Percentiles rank a stretch among this genome's conserved stretches.
Conservation (phyloP, 192 early-diverging fungal genomes). For the Dissophora globulifera region DNA sequence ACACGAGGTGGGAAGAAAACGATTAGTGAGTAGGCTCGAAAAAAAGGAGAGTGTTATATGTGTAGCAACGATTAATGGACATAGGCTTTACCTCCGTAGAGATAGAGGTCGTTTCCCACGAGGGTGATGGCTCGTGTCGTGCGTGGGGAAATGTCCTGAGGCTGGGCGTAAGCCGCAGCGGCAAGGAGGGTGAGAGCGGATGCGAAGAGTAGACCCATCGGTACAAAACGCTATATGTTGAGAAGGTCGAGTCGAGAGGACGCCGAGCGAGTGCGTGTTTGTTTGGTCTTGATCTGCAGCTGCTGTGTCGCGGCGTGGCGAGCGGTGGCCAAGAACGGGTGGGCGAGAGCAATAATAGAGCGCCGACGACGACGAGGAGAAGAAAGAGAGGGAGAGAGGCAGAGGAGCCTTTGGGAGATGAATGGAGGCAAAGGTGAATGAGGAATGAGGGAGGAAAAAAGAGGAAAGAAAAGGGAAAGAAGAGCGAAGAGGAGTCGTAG, state of each 20-base stretch:
- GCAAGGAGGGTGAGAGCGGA: slow-evolving; percentile 10
- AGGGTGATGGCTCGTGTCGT: slow-evolving; percentile 32
- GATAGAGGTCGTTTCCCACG: slow-evolving; percentile 30
- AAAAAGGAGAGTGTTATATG: too few relatives aligned
- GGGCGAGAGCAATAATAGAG: not conserved
- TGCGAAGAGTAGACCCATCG: slow-evolving; percentile 7
- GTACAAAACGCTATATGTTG: not conserved
- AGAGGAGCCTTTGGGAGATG: not conserved
- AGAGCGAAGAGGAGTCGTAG: too few relatives aligned
- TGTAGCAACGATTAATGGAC: not conserved
- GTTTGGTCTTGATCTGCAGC: not conserved
- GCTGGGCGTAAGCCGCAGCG: slow-evolving; percentile 33
- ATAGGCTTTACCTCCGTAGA: slow-evolving; percentile 32
- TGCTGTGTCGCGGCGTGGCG: not conserved
- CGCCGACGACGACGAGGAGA: not conserved
- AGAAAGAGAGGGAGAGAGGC: not conserved
- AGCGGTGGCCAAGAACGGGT: not conserved
- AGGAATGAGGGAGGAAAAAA: slow-evolving; percentile 2
- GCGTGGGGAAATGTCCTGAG: slow-evolving; percentile 17
- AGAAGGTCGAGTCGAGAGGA: not conserved
- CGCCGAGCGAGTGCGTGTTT: too few relatives aligned
- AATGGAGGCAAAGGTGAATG: not conserved
- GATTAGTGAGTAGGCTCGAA: too few relatives aligned
- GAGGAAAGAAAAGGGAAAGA: not conserved
- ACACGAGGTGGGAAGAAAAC: too few relatives aligned